Base-by-base conservation (phyloP, 2,329 filamentous ascomycete genomes). In the Pseudogymnoascus sp. region DNA sequence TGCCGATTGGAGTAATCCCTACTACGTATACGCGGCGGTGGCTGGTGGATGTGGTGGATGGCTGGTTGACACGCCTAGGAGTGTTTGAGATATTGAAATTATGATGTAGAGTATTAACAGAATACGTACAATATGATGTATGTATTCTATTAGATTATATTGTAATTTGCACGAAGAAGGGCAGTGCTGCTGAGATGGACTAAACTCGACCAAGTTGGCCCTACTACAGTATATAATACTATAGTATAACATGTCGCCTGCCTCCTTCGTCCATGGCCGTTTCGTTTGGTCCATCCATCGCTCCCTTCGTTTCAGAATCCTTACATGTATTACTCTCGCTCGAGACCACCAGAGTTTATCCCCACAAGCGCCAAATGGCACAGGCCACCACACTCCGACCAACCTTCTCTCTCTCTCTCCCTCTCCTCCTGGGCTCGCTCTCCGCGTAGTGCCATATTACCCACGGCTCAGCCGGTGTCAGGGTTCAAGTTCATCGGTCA, bases 81-180 rank as follows among this genome's bases (percentile, higher is more conserved):
- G 45, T 52, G 45, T 52, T 52, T 52, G 23, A 52, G 45, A 52
- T 30, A 28, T 52, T 52, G 41, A 28, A n/a, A n/a, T n/a, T n/a
- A n/a, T n/a, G n/a, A n/a, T n/a, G n/a, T n/a, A n/a, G n/a, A n/a
- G n/a, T n/a, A n/a, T n/a, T n/a, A n/a, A n/a, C n/a, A n/a, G n/a
- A n/a, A n/a, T n/a, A n/a, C n/a, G n/a, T n/a, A n/a, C n/a, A n/a
- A n/a, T n/a, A n/a, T n/a, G n/a, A n/a, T n/a, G n/a, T n/a, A n/a
- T n/a, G n/a, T n/a, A n/a, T n/a, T n/a, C n/a, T n/a, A n/a, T n/a
- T n/a, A n/a, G n/a, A n/a, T n/a, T n/a, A n/a, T n/a, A n/a, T n/a
- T n/a, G n/a, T n/a, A n/a, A 15, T 48, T 48, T 48, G 12, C 19
- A 41, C 38, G 10, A 23, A 19, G 19, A 19, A 23, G 38, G 38